Base-by-base conservation (phyloP, 2,329 filamentous ascomycete species). In the Aureobasidium sp. region DNA sequence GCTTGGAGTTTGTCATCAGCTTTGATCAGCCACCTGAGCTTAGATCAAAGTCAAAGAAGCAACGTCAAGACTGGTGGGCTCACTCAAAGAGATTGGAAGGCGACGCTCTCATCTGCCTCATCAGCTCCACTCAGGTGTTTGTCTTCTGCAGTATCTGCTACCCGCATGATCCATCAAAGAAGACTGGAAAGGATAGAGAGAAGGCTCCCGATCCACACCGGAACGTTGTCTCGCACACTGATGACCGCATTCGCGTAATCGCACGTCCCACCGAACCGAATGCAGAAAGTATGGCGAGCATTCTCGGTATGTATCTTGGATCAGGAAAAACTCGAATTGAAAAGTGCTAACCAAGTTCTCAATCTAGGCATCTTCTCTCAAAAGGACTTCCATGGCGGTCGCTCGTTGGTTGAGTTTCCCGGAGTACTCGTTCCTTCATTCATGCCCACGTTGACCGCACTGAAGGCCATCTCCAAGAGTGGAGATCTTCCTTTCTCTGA, bases 331-430 rank as follows among this genome's bases (percentile, higher is more conserved):
- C 13, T 36, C 13, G 33, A 36, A n/a, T n/a, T 36, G 13, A 36
- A 36, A 8, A 36, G 33, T 36, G 33, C 33, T 45, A 9, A n/a
- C 20, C 20, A 45, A 45, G 20, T 45, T 45, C 20, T 36, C 33
- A 7, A 36, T 36, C 13, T 33, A 43, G 60, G 47, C 2, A 54
- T 23, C 20, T 63, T 63, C 60, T 63, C 60, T 11, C 25, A 43
- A 1, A 33, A 7, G 10, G 27, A 53, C 36, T 48, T 60, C 15
- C 43, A 27, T 18, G 62, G 51, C 31, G 50, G 53, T 13, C 53
- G 40, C n/a, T 66, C 40, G 2, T 78, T 91, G 1, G 80, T 91
- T 1, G 89, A 91, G 68, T 91, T 91, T 65, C 89, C 88, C 0
- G 86, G 85, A 0, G 78, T 91, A 5, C 74, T 91, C 2, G 77